Evolutionary conservation across 2,329 filamentous ascomycete species (phyloP).

Genomic region (Ophiognomonia clavigignenti-juglandacearum): DNA sequence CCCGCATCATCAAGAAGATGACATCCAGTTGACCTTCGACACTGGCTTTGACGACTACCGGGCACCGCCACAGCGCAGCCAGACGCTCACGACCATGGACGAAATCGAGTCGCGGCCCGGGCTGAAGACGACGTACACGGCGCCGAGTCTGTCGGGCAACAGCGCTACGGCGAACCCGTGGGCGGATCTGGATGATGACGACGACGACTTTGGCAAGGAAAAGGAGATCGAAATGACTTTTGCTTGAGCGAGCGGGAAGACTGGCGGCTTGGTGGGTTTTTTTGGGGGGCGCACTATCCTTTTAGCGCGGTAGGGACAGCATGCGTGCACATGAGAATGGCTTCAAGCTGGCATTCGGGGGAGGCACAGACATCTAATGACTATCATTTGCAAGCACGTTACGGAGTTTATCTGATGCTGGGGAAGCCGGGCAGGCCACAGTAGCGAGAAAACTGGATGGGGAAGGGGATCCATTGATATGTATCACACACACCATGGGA

Average conservation of each 20-base stretch:
- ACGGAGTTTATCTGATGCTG: too few relatives aligned
- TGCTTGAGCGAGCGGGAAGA: conserved; percentile 39
- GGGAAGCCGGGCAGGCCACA: too few relatives aligned
- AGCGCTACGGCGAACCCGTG: conserved; percentile 53
- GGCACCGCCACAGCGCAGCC: conserved; percentile 14
- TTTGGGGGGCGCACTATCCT: background rate
- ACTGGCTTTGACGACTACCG: conserved; percentile 43
- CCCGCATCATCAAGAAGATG: conserved; percentile 41
- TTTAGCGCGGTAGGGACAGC: background rate
- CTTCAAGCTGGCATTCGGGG: too few relatives aligned
- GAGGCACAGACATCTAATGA: too few relatives aligned
- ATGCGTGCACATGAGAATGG: too few relatives aligned
- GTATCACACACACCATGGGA: too few relatives aligned
- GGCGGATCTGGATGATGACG: conserved; percentile 61
- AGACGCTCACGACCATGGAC: conserved; percentile 12
- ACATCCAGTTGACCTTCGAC: conserved; percentile 69
- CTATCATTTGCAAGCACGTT: too few relatives aligned
- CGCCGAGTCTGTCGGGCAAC: conserved; percentile 42
- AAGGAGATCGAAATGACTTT: conserved; percentile 79
- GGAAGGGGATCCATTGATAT: too few relatives aligned
- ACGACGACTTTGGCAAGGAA: conserved; percentile 66
- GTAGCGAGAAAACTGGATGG: too few relatives aligned
- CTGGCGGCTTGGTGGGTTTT: background rate
- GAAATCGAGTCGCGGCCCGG: conserved; percentile 31
- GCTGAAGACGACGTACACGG: conserved; percentile 39